These are phyloP conservation scores for Warburgia ugandensis DNA, from an alignment of 164 flowering plant species.

Conservation along the genomic window DNA sequence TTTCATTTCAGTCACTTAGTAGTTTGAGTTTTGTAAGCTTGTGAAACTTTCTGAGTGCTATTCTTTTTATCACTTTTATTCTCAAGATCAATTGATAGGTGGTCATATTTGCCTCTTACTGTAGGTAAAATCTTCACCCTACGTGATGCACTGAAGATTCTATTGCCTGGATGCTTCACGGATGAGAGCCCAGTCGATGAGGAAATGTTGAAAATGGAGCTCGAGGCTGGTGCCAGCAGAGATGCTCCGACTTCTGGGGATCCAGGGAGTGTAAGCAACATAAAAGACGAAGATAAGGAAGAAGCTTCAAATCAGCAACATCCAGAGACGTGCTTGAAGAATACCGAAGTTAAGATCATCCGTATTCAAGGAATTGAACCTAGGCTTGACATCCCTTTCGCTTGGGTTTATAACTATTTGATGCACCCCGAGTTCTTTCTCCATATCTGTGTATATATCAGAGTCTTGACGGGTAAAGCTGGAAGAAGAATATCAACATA, in stretches of 20 bases:
- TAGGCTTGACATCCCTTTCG: slow-evolving; percentile 70
- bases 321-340: slow-evolving; percentile 8
- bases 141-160: slow-evolving; percentile 53
- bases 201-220: slow-evolving; percentile 18
- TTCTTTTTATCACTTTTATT: not conserved
- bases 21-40: not conserved
- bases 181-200: slow-evolving; percentile 23
- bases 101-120: not conserved
- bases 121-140: slow-evolving; percentile 75
- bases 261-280: slow-evolving; percentile 21
- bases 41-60: not conserved
- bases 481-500: too few species aligned
- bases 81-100: not conserved
- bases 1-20: not conserved
- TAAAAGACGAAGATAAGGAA: slow-evolving; percentile 11
- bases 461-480: slow-evolving; percentile 20
- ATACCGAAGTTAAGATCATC: slow-evolving; percentile 53
- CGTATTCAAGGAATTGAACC: slow-evolving; percentile 94
- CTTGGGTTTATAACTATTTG: slow-evolving; percentile 84
- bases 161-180: slow-evolving; percentile 55
- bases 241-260: slow-evolving; percentile 1
- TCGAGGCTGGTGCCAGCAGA: slow-evolving; percentile 25
- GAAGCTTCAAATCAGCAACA: slow-evolving; percentile 13
- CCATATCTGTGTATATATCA: slow-evolving; percentile 67
- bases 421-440: slow-evolving; percentile 82